phyloP scores from a whole-genome alignment of 2,329 filamentous ascomycete genomes.

The Sclerotiophoma versabilis region DNA sequence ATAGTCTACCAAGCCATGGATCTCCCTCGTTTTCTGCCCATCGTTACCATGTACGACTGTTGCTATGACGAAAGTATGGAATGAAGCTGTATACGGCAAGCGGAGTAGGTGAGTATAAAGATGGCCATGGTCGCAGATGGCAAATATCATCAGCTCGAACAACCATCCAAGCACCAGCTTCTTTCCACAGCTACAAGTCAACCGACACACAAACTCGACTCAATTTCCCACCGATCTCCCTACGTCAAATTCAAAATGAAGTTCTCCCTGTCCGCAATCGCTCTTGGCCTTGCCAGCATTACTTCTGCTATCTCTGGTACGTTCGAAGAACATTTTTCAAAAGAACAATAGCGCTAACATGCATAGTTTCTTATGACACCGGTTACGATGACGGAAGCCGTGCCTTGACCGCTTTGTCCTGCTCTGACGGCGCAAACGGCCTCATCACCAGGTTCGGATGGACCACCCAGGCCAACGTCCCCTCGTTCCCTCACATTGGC shows the following conservation, averaged over 20 bases:
- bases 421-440: slow-evolving; percentile 73
- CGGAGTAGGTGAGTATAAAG: slow-evolving; percentile 39
- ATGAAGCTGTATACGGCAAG: slow-evolving; percentile 23
- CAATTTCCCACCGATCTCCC: neutral
- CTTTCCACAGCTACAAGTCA: neutral
- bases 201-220: neutral
- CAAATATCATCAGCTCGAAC: slow-evolving; percentile 27
- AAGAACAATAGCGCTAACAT: slow-evolving; percentile 4
- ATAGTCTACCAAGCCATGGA: slow-evolving; percentile 29
- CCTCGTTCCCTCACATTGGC: slow-evolving; percentile 58
- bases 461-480: slow-evolving; percentile 56
- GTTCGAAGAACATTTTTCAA: neutral
- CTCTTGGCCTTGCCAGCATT: slow-evolving; percentile 39
- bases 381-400: slow-evolving; percentile 70
- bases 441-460: slow-evolving; percentile 69
- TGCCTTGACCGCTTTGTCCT: slow-evolving; percentile 65
- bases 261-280: slow-evolving; percentile 38
- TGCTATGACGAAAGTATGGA: slow-evolving; percentile 27
- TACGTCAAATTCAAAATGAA: slow-evolving; percentile 39
- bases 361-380: slow-evolving; percentile 71
- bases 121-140: slow-evolving; percentile 14
- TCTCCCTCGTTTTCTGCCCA: slow-evolving; percentile 28
- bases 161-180: slow-evolving; percentile 16
- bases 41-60: slow-evolving; percentile 28
- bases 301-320: slow-evolving; percentile 45